Conservation (phyloP, 2,329 filamentous ascomycete genomes). For the Balansia obtecta region DNA sequence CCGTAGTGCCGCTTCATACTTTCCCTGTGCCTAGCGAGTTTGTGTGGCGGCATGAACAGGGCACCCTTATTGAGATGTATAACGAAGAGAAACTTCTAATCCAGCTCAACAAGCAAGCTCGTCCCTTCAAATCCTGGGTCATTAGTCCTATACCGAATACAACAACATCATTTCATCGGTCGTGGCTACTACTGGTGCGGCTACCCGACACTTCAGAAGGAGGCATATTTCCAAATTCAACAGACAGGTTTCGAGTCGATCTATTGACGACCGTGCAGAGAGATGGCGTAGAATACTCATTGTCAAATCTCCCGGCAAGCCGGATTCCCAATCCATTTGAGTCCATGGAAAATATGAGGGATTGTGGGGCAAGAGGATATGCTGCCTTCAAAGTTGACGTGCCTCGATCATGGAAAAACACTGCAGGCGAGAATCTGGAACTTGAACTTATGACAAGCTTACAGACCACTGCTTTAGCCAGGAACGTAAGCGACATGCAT, state of each 20-base stretch:
- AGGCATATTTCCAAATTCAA: constrained; percentile 14
- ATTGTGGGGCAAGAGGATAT: constrained; percentile 9
- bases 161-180: constrained; percentile 16
- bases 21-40: constrained; percentile 16
- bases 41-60: constrained; percentile 17
- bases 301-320: constrained; percentile 14
- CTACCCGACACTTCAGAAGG: constrained; percentile 11
- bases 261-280: constrained; percentile 12
- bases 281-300: constrained; percentile 12
- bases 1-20: constrained; percentile 7
- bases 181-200: constrained; percentile 21
- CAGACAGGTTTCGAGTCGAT: constrained; percentile 18
- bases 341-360: constrained; percentile 4
- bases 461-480: constrained; percentile 39
- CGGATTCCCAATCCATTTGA: constrained; percentile 21
- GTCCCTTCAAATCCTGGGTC: constrained; percentile 15
- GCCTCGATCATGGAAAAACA: constrained; percentile 16
- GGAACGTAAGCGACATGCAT: constrained; percentile 9
- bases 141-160: constrained; percentile 18
- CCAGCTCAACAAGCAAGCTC: constrained; percentile 14
- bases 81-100: constrained; percentile 18
- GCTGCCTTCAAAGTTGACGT: constrained; percentile 24
- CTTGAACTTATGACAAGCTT: constrained; percentile 50
- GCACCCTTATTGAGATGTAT: constrained; percentile 20
- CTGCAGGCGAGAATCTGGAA: constrained; percentile 13